phyloP scores from a whole-genome alignment of 2,329 filamentous ascomycete species.

The Samsoniella hepiali region DNA sequence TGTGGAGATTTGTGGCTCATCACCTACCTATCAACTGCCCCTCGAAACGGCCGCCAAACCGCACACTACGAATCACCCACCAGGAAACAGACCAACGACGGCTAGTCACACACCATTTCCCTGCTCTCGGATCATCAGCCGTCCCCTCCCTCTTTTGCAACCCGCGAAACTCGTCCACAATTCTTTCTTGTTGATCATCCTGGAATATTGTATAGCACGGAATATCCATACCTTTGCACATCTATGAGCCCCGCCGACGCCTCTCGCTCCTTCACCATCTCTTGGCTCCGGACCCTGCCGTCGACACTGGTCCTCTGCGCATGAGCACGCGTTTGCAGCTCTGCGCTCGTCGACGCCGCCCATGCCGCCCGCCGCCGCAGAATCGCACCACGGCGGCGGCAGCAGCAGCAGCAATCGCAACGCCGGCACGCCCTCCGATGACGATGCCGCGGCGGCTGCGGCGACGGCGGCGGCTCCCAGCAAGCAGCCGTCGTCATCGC shows the following conservation, averaged over 20 bases:
- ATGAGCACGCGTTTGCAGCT: constrained; percentile 13
- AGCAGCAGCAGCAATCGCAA: constrained; percentile 6
- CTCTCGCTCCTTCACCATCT: not conserved
- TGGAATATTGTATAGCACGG: not conserved
- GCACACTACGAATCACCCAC: constrained; percentile 1
- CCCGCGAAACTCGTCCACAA: constrained; percentile 1
- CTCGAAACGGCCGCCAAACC: constrained; percentile 11
- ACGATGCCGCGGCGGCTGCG: not conserved
- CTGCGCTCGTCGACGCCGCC: constrained; percentile 16
- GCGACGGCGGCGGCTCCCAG: constrained; percentile 1
- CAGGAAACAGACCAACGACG: constrained; percentile 12
- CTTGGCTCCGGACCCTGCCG: not conserved
- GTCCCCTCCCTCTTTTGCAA: constrained; percentile 1
- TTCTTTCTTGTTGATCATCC: not conserved
- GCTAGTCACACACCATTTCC: constrained; percentile 7
- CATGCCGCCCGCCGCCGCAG: constrained; percentile 18
- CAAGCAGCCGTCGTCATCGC: not conserved
- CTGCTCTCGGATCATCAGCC: constrained; percentile 12
- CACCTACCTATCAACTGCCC: not conserved
- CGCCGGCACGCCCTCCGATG: constrained; percentile 3
- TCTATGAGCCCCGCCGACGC: constrained; percentile 7
- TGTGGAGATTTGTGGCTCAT: not conserved
- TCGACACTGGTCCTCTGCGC: constrained; percentile 1
- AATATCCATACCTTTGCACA: not conserved
- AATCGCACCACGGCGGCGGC: constrained; percentile 11